Base-by-base conservation (phyloP, 495 filamentous ascomycete species). In the Parathielavia appendiculata region DNA sequence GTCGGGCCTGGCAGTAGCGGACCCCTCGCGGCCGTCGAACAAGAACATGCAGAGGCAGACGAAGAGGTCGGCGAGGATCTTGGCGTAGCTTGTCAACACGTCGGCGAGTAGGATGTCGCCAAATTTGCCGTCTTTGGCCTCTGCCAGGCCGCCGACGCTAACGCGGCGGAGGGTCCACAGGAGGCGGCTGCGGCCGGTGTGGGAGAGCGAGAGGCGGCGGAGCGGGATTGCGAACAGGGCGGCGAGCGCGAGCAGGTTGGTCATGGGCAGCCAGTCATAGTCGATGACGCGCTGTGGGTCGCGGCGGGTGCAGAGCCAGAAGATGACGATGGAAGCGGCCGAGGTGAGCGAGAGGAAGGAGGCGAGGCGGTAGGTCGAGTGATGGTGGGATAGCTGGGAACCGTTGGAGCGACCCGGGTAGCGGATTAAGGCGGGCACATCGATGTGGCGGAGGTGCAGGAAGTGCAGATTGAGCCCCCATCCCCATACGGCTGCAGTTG, bases 91-190 rank as follows among this genome's bases (percentile, higher is more conserved):
- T 10, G 93, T 98, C 58, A 98, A 73, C 36, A 87, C 92, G 79
- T 98, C 93, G 9, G 93, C 91, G n/a, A 97, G 79, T 41, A 98
- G 75, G 55, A 97, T 86, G 67, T 98, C 93, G 43, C 89, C 91
- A 65, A 98, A 98, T 56, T 92, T 95, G 39, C 89, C 89, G 74
- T 91, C 84, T 51, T 87, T 81, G 8, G 86, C 70, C 69, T 89
- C 83, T 10, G 91, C 89, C n/a, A 96, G 71, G 1, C 90, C 89
- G 34, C 90, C 90, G 45, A 93, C 76, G 61, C 78, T 80, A 45
- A 96, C 81, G 34, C 90, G 86, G 54, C 82, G 82, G 16, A 95
- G 74, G 0, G 81, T 88, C 10, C 78, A 65, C 45, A 95, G 82
- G 44, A 96, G 85, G 5, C 89, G 84, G 50, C 79, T 79, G 35